A percentile compares a stretch with the other conserved stretches of the same genome.
phyloP scores from a whole-genome alignment of 768 basidiomycete species.

The Leccinum longicurvipes region DNA sequence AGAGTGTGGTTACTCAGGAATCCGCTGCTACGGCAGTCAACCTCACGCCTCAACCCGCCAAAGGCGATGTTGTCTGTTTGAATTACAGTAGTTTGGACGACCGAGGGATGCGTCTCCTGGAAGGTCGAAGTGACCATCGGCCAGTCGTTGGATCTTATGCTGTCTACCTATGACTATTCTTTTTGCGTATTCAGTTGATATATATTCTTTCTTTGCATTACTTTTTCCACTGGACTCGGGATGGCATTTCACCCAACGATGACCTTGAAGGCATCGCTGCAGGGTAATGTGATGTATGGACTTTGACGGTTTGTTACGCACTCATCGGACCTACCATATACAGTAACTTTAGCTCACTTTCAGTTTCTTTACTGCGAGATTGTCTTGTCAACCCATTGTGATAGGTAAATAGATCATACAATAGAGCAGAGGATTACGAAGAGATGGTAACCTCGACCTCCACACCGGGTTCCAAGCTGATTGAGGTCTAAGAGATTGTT shows the following conservation, averaged over 20 bases:
- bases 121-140: constrained; percentile 80
- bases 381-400: constrained; percentile 1
- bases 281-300: constrained; percentile 16
- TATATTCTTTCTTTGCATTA: constrained; percentile 8
- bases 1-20: constrained; percentile 27
- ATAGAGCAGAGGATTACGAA: constrained; percentile 38
- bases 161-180: constrained; percentile 49
- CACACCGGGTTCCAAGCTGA: constrained; percentile 98
- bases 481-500: constrained; percentile 69
- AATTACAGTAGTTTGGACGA: constrained; percentile 75
- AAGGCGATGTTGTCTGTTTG: constrained; percentile 72
- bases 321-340: constrained; percentile 11
- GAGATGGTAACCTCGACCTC: constrained; percentile 99
- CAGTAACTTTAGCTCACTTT: background rate
- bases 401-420: constrained; percentile 1
- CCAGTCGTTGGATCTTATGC: constrained; percentile 82
- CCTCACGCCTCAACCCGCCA: constrained; percentile 34
- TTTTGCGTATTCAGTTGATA: constrained; percentile 1
- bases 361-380: background rate
- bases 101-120: constrained; percentile 66
- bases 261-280: constrained; percentile 15
- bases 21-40: constrained; percentile 18
- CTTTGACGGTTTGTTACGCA: too few species aligned
- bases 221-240: background rate
- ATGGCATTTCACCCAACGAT: constrained; percentile 12